A percentile compares a stretch with the other conserved stretches of the same genome.
Conservation (phyloP, 176 grass and related monocot genomes). For the Eragrostis nindensis region DNA sequence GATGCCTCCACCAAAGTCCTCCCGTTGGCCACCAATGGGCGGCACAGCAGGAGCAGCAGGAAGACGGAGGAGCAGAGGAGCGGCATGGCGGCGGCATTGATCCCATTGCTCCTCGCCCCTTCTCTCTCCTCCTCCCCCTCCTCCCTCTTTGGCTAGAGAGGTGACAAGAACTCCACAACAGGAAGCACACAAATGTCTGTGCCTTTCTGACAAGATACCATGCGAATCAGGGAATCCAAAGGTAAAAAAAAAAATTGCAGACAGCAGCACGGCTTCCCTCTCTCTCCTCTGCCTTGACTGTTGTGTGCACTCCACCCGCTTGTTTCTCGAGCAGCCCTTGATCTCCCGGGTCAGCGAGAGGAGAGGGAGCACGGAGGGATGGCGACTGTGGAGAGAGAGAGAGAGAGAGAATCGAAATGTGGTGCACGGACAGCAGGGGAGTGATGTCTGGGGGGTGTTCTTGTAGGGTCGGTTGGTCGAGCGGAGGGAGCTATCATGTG, state of each 20-base stretch:
- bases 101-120: constrained; percentile 16
- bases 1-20: neutral
- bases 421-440: constrained; percentile 30
- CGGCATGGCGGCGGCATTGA: constrained; percentile 52
- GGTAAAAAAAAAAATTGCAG: constrained; percentile 19
- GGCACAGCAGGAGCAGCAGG: constrained; percentile 42
- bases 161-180: constrained; percentile 25
- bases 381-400: neutral
- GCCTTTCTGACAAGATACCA: constrained; percentile 52
- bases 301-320: constrained; percentile 47
- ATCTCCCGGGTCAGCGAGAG: constrained; percentile 10
- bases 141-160: neutral
- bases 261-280: constrained; percentile 8
- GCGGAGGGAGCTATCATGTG: constrained; percentile 29
- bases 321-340: constrained; percentile 11
- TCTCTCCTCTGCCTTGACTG: neutral
- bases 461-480: constrained; percentile 21
- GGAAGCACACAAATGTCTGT: constrained; percentile 38
- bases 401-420: neutral
- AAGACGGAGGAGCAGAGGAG: neutral
- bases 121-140: neutral
- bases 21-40: constrained; percentile 36
- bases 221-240: constrained; percentile 57
- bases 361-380: neutral
- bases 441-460: too few species aligned